Conservation (phyloP, 1,284 basidiomycete genomes). For the Boletus holoroseus region DNA sequence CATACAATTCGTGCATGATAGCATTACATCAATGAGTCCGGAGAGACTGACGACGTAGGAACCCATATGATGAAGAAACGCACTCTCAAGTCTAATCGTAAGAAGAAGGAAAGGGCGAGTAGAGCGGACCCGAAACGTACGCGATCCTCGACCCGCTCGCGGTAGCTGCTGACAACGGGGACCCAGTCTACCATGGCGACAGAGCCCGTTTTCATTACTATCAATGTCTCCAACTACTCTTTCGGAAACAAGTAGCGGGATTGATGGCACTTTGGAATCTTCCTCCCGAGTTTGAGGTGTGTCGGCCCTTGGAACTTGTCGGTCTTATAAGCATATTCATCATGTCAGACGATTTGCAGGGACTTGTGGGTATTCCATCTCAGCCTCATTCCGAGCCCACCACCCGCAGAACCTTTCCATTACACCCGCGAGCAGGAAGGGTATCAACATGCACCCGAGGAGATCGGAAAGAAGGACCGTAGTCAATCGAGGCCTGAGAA, state of each 20-base stretch:
- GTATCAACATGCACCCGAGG: slow-evolving; percentile 18
- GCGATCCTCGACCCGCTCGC: slow-evolving; percentile 16
- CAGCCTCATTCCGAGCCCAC: slow-evolving; percentile 54
- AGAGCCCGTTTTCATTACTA: slow-evolving; percentile 73
- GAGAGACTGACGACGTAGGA: slow-evolving; percentile 53
- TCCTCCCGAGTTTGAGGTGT: slow-evolving; percentile 75
- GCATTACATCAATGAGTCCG: slow-evolving; percentile 72
- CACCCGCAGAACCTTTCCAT: slow-evolving; percentile 54
- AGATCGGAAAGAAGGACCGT: slow-evolving; percentile 6
- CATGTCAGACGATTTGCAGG: slow-evolving; percentile 62
- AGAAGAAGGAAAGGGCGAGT: slow-evolving; percentile 45
- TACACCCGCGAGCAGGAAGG: slow-evolving; percentile 37
- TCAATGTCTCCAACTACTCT: slow-evolving; percentile 73
- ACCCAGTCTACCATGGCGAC: slow-evolving; percentile 73
- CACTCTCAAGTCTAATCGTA: slow-evolving; percentile 48
- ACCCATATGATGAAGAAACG: slow-evolving; percentile 59
- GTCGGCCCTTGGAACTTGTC: slow-evolving; percentile 15
- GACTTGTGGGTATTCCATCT: slow-evolving; percentile 81
- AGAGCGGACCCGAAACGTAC: slow-evolving; percentile 54
- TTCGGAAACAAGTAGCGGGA: slow-evolving; percentile 70
- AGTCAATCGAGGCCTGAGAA: slow-evolving; percentile 13
- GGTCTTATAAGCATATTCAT: slow-evolving; percentile 5
- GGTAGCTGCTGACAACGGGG: slow-evolving; percentile 3
- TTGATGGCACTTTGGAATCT: slow-evolving; percentile 63
- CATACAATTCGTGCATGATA: slow-evolving; percentile 27